phyloP scores from a whole-genome alignment of 805 yeast species.

The Starmerella scarabaei region DNA sequence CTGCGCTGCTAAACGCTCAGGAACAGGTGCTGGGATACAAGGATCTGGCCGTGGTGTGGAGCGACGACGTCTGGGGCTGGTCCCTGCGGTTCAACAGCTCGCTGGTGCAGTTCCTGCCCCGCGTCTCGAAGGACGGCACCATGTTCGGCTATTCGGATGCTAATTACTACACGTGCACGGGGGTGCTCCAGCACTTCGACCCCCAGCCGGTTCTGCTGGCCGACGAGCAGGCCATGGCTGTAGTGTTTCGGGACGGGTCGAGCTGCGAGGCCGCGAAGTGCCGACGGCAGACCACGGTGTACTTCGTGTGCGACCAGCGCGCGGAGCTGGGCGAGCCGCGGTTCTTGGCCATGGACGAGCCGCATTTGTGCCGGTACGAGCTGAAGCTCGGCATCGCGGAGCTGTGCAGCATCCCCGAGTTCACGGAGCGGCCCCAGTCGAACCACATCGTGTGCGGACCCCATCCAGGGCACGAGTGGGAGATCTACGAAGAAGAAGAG shows the following conservation, averaged over 20 bases:
- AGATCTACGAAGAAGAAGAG: background rate
- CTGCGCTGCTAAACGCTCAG: background rate
- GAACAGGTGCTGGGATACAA: too few relatives aligned
- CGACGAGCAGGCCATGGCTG: constrained; percentile 11
- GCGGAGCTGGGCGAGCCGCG: background rate
- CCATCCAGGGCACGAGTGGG: background rate
- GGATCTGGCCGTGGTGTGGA: background rate
- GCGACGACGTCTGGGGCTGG: constrained; percentile 18
- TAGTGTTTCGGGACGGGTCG: constrained; percentile 34
- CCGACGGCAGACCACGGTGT: constrained; percentile 42
- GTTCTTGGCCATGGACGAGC: constrained; percentile 13
- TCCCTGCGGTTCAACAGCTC: constrained; percentile 2
- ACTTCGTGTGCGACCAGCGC: constrained; percentile 41
- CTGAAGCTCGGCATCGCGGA: constrained; percentile 9
- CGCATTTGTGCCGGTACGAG: constrained; percentile 18
- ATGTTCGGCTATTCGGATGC: background rate
- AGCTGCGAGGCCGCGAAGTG: constrained; percentile 45
- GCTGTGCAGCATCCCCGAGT: constrained; percentile 16
- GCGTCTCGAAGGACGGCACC: background rate
- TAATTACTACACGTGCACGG: constrained; percentile 2
- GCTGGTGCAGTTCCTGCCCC: constrained; percentile 11
- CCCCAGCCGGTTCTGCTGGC: constrained; percentile 9
- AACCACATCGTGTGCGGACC: constrained; percentile 13
- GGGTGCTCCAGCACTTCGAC: background rate
- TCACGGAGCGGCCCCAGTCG: background rate